Percentiles rank a stretch among this genome's conserved stretches.
These are phyloP conservation scores for Warburgia ugandensis DNA, from an alignment of 164 flowering plant species.

Conservation along the genomic window DNA sequence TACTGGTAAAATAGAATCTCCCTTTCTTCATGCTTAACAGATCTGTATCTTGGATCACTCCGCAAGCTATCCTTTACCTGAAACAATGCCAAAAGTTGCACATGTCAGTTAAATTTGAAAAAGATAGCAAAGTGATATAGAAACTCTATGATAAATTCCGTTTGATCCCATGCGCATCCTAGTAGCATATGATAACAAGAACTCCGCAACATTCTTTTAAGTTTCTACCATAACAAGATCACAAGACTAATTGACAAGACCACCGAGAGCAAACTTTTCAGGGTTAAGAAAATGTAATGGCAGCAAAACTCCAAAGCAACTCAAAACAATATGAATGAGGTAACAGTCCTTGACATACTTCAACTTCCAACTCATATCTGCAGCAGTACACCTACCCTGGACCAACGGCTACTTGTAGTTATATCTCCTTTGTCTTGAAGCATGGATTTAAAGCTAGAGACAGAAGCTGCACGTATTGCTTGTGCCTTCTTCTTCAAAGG, in stretches of 20 bases:
- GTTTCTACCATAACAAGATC: too few species aligned
- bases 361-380: neutral
- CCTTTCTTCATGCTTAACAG: slow-evolving; percentile 86
- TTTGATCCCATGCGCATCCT: too few species aligned
- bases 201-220: too few species aligned
- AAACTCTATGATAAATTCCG: too few species aligned
- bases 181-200: too few species aligned
- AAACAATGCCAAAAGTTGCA: neutral
- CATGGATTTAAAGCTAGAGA: slow-evolving; percentile 76
- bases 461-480: slow-evolving; percentile 63
- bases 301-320: too few species aligned
- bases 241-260: too few species aligned
- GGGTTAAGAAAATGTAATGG: too few species aligned
- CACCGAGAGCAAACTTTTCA: too few species aligned
- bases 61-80: slow-evolving; percentile 87
- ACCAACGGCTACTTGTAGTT: slow-evolving; percentile 74
- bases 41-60: slow-evolving; percentile 77
- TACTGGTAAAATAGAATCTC: slow-evolving; percentile 75
- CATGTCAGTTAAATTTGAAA: neutral
- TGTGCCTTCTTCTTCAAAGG: slow-evolving; percentile 68
- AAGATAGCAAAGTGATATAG: neutral
- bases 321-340: neutral
- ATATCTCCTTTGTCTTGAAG: slow-evolving; percentile 70
- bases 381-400: slow-evolving; percentile 46
- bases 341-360: neutral